Base-by-base conservation (phyloP, 1,284 basidiomycete species). In the Ustilago lituana region DNA sequence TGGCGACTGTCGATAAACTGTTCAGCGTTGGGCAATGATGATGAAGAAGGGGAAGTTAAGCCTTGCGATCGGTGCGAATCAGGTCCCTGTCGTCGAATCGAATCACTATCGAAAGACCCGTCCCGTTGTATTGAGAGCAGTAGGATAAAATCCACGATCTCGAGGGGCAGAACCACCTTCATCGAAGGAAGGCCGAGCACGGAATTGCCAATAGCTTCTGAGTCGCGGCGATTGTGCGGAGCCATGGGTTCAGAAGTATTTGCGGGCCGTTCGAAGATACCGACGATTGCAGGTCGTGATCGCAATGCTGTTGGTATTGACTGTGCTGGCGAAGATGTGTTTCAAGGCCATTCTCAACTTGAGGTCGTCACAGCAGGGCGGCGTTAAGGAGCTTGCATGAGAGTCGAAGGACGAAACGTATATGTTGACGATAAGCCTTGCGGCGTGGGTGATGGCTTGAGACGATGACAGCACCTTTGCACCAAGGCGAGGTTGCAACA, bases 71-170 rank as follows among this genome's bases (percentile, higher is more conserved):
- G 10, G 5, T 19, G 23, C 4, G 31, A 15, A 6, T n/a, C n/a
- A n/a, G 33, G 22, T 12, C 12, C 26, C 19, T 10, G 5, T 22
- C 26, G 27, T n/a, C 24, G 33, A 23, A 11, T 19, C 4, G 11
- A 10, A 10, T 26, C 26, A 23, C 33, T 19, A 2, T 23, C 23
- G 20, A 22, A 8, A 7, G 20, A 14, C 22, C 14, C 24, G 24
- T 29, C 31, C 11, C 27, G 26, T 3, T 49, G 38, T 9, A 68
- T 27, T 3, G 65, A 68, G 0, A 43, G 33, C 4, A n/a, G 33
- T 5, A 68, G 59, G 39, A 68, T 63, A 48, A 68, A 50, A 46
- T 68, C 65, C 17, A 68, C 52, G 44, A 68, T 49, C 59, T 68
- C 59, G 22, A 63, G 20, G 1, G 65, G 65, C 33, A 68, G 36